phyloP scores from a whole-genome alignment of 495 filamentous ascomycete species.

The Acidomyces sp. region DNA sequence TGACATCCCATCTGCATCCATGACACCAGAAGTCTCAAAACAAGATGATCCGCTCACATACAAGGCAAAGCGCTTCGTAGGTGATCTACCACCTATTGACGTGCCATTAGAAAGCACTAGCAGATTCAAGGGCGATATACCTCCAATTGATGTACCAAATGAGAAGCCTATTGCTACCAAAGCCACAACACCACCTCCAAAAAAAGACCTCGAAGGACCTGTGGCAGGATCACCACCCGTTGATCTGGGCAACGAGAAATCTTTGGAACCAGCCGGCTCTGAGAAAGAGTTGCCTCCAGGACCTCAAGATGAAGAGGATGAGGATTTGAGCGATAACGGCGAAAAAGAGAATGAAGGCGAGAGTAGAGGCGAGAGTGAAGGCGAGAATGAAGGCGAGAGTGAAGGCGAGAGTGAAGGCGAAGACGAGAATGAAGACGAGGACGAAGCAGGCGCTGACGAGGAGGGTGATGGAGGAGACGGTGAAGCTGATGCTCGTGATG shows the following conservation, averaged over 20 bases:
- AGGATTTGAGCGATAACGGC: not conserved
- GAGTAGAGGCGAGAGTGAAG: conserved; percentile 7
- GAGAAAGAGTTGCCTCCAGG: conserved; percentile 10
- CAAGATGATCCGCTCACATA: not conserved
- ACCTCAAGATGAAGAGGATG: conserved; percentile 11
- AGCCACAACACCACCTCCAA: too few relatives aligned
- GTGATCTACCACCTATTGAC: conserved; percentile 7
- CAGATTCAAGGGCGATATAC: not conserved
- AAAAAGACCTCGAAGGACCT: conserved; percentile 31
- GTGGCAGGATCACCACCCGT: conserved; percentile 48
- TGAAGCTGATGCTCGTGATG: too few relatives aligned
- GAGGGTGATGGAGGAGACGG: conserved; percentile 3
- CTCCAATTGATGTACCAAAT: not conserved
- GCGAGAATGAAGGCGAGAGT: conserved; percentile 22
- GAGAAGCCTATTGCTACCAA: too few relatives aligned
- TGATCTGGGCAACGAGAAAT: conserved; percentile 22
- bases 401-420: conserved; percentile 27
- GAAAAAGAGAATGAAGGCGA: conserved; percentile 11
- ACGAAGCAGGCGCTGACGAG: conserved; percentile 20
- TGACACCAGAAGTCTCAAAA: conserved; percentile 34
- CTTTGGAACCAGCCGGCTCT: conserved; percentile 15
- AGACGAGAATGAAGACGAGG: conserved; percentile 28
- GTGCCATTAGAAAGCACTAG: not conserved
- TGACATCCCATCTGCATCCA: conserved; percentile 32
- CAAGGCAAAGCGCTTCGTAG: conserved; percentile 3